phyloP scores from a whole-genome alignment of 2,329 filamentous ascomycete species.

The Thielaviopsis punctulata region DNA sequence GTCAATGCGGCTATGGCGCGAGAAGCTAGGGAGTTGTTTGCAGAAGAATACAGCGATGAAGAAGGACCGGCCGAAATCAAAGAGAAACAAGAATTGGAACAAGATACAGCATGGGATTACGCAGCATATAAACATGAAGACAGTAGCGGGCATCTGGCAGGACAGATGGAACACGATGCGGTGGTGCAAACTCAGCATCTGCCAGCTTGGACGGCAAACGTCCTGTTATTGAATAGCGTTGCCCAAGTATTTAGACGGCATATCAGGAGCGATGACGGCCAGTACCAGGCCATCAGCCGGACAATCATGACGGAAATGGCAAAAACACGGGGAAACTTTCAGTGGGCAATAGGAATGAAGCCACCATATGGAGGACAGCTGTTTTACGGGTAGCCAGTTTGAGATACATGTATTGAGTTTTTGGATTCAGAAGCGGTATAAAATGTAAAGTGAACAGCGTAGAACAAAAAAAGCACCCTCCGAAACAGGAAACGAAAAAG shows the following conservation, averaged over 20 bases:
- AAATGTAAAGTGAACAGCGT: background rate
- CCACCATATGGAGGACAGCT: background rate
- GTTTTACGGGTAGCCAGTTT: background rate
- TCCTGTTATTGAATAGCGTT: conserved; percentile 1
- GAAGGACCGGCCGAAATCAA: background rate
- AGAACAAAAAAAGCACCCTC: background rate
- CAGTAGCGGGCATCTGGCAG: background rate
- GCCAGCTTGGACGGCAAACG: conserved; percentile 6
- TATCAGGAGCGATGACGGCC: conserved; percentile 2
- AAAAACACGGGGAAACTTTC: conserved; percentile 2
- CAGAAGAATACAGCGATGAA: background rate
- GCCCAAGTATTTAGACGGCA: conserved; percentile 2
- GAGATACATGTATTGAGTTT: conserved; percentile 16
- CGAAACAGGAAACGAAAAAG: background rate
- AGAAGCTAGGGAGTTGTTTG: background rate
- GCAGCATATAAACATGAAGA: background rate
- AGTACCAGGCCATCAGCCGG: conserved; percentile 5
- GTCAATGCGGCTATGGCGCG: background rate
- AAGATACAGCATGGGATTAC: conserved; percentile 5
- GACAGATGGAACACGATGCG: background rate
- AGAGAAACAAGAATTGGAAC: background rate
- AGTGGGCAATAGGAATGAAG: conserved; percentile 5
- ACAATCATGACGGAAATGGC: conserved; percentile 2
- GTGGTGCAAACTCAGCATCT: conserved; percentile 4
- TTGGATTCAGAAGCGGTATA: background rate